These are phyloP conservation scores for Tuber borchii DNA, from an alignment of 495 filamentous ascomycete genomes.

Conservation along the genomic window DNA sequence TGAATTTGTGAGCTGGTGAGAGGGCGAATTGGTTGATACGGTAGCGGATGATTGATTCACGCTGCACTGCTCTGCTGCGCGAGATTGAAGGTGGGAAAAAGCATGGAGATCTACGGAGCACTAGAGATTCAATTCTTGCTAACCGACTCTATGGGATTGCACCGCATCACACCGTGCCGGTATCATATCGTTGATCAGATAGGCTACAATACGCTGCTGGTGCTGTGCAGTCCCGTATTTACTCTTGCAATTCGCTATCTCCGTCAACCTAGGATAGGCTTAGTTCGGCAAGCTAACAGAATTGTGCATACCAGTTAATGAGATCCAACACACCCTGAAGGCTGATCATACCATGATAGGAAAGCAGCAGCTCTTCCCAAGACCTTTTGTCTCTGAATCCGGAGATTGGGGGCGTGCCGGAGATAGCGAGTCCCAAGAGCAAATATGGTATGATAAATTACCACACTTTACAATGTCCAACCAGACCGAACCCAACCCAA, in stretches of 20 bases:
- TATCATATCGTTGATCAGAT: not conserved
- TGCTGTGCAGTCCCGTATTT: not conserved
- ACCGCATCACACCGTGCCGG: not conserved
- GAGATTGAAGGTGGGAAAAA: not conserved
- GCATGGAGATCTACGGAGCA: not conserved
- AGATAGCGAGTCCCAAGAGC: too few species aligned
- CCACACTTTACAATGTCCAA: not conserved
- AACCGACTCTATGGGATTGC: not conserved
- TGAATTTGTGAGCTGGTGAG: not conserved
- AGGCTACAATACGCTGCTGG: not conserved
- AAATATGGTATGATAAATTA: too few species aligned
- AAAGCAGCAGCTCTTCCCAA: too few species aligned
- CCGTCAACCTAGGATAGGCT: too few species aligned
- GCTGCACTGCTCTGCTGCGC: not conserved
- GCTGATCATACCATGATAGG: too few species aligned
- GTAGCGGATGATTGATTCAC: not conserved
- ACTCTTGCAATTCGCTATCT: too few species aligned
- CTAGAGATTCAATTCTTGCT: not conserved
- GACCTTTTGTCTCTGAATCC: too few species aligned
- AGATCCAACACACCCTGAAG: too few species aligned
- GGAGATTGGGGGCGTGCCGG: too few species aligned
- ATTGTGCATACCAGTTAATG: too few species aligned
- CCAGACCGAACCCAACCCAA: too few species aligned
- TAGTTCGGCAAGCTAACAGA: too few species aligned
- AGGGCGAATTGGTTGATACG: not conserved